Evolutionary conservation across 139 green algal genomes (phyloP), one percentile per base, ranked within the genome.

Genomic region (Mychonastes homosphaera): DNA sequence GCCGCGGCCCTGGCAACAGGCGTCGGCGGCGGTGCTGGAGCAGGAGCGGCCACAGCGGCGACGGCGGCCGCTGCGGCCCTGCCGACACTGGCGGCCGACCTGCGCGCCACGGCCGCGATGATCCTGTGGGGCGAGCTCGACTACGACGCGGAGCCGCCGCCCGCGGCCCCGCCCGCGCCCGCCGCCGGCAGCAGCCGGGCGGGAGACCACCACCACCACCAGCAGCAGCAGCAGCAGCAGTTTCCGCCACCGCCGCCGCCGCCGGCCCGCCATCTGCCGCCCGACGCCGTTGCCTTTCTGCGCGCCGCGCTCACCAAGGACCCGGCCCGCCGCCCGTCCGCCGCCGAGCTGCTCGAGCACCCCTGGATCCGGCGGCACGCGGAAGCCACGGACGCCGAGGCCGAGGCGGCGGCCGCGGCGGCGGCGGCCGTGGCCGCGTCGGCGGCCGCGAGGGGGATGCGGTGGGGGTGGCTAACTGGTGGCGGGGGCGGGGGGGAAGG

Each of bases 291-390:
- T 1, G 56, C 69, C 52, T 80, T 90, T 38, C 62, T 90, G 32
- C 40, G 46, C 13, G 35, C 48, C 51, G 85, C 87, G 60, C 73
- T 92, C 13, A 71, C 65, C n/a, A 83, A 80, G 38, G 50, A 75
- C 34, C 67, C 74, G 5, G 18, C 60, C 13, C 45, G 75, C 52
- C 69, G 85, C 21, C 82, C 80, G 24, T 75, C 68, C 26, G 85
- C 83, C 10, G 52, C 51, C 7, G 53, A 80, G 56, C 67, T 90
- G 51, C 73, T 87, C 55, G 24, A 68, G 8, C 83, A 91, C 61
- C 78, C 82, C 13, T 87, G 78, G 71, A 62, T 89, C 36, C 38
- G 45, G 12, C 54, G 67, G 47, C 63, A 75, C 21, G 8, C 10
- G 13, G 10, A 30, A 23, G 8, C 13, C 13, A 24, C 16, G 16